Evolutionary conservation across 306 rosid genomes (phyloP), one percentile per base, ranked within the genome.

Genomic region (Carpinus fangiana): DNA sequence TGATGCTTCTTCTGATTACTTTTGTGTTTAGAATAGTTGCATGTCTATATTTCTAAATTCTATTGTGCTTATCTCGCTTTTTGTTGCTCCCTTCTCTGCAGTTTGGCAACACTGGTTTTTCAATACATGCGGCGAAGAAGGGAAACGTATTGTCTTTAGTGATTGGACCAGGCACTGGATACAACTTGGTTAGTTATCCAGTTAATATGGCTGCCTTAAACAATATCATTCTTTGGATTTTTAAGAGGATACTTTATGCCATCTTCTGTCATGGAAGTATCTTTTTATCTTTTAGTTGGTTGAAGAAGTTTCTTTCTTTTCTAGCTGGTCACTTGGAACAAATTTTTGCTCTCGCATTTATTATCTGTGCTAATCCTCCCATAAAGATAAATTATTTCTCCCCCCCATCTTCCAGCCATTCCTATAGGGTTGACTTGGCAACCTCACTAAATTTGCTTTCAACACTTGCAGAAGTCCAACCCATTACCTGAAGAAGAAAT

Each of bases 101-200:
- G 97, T 90, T 71, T 81, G 93, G 90, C 78, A 38, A 82, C 65
- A 73, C 86, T 31, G 99, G 99, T 26, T 95, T 95, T 82, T 93
- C 96, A 26, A 90, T 95, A 59, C 86, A 91, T 34, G 89, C 93
- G 76, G 85, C 92, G 26, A 91, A 88, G 87, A 95, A 85, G 87
- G 88, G 91, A 72, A 86, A 86, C 54, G 70, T 76, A 50, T 64
- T 83, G 79, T 90, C 98, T 83, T 80, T 95, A 81, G 89, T 89
- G 71, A 93, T 95, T 85, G 99, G 99, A 72, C 92, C 99, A 12
- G 99, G 99, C 74, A 84, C 97, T 79, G 99, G 99, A 76, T 95
- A 95, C 88, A 95, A 91, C 88, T 82, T 83, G 98, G 98, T 95
- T 72, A 83, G 86, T 80, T 67, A 65, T 74, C 14, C 70, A 69